Evolutionary conservation across 225 moss, liverwort and hornwort species (phyloP), one percentile per base, ranked within the genome.

Genomic region (Anthoceros angustus): DNA sequence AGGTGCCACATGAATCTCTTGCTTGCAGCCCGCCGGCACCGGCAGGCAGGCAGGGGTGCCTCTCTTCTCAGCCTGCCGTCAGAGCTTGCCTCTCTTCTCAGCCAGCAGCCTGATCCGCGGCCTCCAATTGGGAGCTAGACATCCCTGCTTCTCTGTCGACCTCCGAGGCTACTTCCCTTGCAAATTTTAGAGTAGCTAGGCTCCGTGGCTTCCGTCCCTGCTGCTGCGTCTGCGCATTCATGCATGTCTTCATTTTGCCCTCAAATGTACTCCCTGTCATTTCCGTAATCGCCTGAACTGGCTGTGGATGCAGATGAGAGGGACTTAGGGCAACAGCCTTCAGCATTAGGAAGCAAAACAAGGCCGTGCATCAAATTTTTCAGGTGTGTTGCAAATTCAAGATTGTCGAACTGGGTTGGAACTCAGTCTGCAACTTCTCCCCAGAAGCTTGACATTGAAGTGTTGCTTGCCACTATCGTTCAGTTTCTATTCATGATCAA

Each of bases 281-380:
- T 55, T 55, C 55, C 55, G 14, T 55, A 15, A 55, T 23, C 55
- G 18, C n/a, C 55, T 55, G 7, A 55, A 20, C 23, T 55, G 55
- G 55, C 8, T 55, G 39, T 76, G 43, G 72, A 62, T 80, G 82
- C 82, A 79, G 93, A 93, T 74, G 93, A 93, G 15, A 82, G 87
- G 64, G 74, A 74, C 43, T 73, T 79, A 49, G 89, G 86, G 74
- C 83, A 83, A 70, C 80, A 80, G 68, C 73, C 80, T 64, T 86
- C 89, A 40, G 93, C 87, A 69, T 77, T 93, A 39, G 93, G 89
- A 55, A 93, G 89, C 78, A 93, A 93, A 80, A 93, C 89, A 67
- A 89, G 89, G 79, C 93, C 93, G 12, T 93, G 93, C 86, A 89
- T 89, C 70, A 93, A 93, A 72, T 93, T 93, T 72, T 93, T 93